phyloP scores from a whole-genome alignment of 2,329 filamentous ascomycete genomes.

The Phyllosticta paracitricarpa region DNA sequence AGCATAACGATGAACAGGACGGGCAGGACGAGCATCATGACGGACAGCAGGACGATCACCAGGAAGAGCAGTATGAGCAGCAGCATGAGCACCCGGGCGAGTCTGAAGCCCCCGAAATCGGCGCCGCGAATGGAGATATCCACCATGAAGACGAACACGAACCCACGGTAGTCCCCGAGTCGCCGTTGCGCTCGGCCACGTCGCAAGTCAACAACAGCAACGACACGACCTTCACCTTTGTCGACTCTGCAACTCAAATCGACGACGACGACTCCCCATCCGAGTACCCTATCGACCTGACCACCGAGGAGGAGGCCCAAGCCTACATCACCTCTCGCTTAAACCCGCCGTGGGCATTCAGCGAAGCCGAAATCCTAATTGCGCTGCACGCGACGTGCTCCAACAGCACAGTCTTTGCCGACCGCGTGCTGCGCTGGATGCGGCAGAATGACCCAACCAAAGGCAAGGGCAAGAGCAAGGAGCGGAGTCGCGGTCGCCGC shows the following conservation, averaged over 20 bases:
- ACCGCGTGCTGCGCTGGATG: conserved; percentile 3
- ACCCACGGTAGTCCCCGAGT: neutral
- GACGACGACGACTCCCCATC: neutral
- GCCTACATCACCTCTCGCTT: conserved; percentile 2
- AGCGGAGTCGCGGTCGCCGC: neutral
- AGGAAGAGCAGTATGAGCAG: neutral
- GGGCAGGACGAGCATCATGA: neutral
- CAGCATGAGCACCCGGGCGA: too few relatives aligned
- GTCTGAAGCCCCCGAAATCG: neutral
- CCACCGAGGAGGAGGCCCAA: neutral
- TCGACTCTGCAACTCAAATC: neutral
- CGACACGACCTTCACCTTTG: conserved; percentile 1
- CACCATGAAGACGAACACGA: neutral
- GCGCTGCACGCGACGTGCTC: conserved; percentile 3
- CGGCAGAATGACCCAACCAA: neutral
- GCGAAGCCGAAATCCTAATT: neutral
- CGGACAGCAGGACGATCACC: neutral
- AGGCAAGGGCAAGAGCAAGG: neutral
- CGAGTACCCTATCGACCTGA: neutral
- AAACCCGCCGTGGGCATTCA: neutral
- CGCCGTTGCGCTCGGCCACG: neutral
- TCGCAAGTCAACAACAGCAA: neutral
- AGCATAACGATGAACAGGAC: neutral
- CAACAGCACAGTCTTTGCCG: neutral
- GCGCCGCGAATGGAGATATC: neutral